These are phyloP conservation scores for Ascocoryne sarcoides DNA, from an alignment of 2,329 filamentous ascomycete genomes.

Conservation along the genomic window DNA sequence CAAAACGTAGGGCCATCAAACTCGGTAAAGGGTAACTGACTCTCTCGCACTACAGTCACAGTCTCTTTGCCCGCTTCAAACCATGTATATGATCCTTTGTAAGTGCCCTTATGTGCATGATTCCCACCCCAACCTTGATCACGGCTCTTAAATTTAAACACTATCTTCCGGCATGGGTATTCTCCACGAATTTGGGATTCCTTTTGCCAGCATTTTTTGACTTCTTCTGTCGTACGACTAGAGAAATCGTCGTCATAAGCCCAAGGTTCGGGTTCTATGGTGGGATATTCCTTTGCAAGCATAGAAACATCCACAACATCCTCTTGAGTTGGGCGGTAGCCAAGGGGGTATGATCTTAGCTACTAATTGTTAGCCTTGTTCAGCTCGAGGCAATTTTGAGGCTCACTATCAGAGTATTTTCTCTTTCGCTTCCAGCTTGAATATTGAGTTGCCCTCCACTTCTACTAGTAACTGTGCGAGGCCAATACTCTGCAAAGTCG, in stretches of 20 bases:
- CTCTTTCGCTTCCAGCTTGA: constrained; percentile 11
- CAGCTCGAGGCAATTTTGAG: too few species aligned
- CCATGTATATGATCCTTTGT: constrained; percentile 48
- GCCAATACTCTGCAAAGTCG: constrained; percentile 56
- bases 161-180: constrained; percentile 49
- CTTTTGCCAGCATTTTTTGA: constrained; percentile 13
- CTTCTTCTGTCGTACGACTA: background rate
- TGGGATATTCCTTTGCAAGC: constrained; percentile 4
- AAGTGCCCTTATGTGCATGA: constrained; percentile 31
- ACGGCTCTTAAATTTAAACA: constrained; percentile 47
- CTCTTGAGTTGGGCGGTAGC: constrained; percentile 10
- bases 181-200: constrained; percentile 19
- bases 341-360: constrained; percentile 26
- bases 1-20: background rate
- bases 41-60: constrained; percentile 33
- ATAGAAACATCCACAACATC: constrained; percentile 7
- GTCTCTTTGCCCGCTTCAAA: constrained; percentile 54
- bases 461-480: constrained; percentile 32
- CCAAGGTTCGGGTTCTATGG: constrained; percentile 12
- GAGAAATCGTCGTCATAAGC: background rate
- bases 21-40: constrained; percentile 16
- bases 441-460: constrained; percentile 7
- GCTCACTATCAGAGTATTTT: constrained; percentile 37
- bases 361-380: too few species aligned
- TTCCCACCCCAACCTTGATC: constrained; percentile 50